Conservation (phyloP, 257 asterid species). For the Linderniella brevidens region DNA sequence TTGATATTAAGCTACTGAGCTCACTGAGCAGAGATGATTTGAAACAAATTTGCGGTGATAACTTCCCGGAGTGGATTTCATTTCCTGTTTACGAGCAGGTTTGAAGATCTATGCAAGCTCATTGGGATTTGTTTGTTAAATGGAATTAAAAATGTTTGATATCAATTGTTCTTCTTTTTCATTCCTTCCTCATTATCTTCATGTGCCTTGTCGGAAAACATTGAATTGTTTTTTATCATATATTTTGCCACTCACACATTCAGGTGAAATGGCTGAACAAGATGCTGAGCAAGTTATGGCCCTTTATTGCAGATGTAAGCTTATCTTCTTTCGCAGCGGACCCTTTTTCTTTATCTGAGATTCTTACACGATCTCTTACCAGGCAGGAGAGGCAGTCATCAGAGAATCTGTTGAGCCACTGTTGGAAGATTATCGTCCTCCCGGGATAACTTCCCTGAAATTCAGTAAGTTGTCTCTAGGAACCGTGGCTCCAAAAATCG, state of each 20-base stretch:
- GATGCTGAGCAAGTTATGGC: constrained; percentile 83
- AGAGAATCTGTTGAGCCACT: constrained; percentile 85
- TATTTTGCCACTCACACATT: constrained; percentile 12
- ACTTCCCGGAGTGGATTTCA: constrained; percentile 84
- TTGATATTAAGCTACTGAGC: constrained; percentile 50
- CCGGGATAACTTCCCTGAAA: constrained; percentile 78
- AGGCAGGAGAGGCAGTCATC: constrained; percentile 91
- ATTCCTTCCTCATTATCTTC: too few species aligned
- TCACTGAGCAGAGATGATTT: constrained; percentile 69
- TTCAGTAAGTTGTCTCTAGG: constrained; percentile 84
- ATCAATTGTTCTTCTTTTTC: background rate
- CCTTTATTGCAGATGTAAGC: constrained; percentile 88
- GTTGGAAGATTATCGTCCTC: constrained; percentile 80
- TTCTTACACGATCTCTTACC: constrained; percentile 12
- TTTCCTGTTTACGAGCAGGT: constrained; percentile 93
- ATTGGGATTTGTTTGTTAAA: background rate
- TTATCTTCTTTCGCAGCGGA: background rate
- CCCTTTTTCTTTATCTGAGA: constrained; percentile 2
- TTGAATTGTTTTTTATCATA: background rate
- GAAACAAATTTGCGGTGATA: constrained; percentile 82
- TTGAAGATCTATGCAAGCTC: background rate
- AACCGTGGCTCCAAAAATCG: constrained; percentile 93
- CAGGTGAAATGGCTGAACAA: constrained; percentile 98
- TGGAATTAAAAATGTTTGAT: background rate
- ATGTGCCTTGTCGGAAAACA: background rate